Evolutionary conservation across 176 grass and related monocot species (phyloP).

Genomic region (Avena insularis): DNA sequence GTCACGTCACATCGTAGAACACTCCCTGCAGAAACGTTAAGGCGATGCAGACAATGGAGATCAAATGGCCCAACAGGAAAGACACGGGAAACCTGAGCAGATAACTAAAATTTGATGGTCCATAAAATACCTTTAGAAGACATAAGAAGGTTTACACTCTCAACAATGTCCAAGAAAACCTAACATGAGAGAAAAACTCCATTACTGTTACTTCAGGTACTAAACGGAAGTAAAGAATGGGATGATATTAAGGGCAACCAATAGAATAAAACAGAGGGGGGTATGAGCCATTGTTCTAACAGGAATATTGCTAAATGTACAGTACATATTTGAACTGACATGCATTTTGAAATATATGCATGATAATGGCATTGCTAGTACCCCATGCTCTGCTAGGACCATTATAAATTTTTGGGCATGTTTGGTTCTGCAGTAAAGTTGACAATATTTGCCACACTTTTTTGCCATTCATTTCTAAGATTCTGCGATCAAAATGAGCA

Average conservation of each 20-base stretch:
- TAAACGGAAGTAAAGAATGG: background rate
- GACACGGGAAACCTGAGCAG: background rate
- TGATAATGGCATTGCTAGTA: conserved; percentile 9
- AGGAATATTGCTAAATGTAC: conserved; percentile 13
- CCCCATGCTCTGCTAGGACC: background rate
- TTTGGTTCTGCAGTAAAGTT: no score
- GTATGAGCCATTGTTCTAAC: background rate
- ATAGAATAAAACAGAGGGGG: background rate
- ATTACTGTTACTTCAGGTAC: conserved; percentile 31
- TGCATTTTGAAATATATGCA: conserved; percentile 27
- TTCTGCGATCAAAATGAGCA: no score
- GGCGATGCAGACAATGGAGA: conserved; percentile 1
- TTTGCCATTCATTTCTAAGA: no score
- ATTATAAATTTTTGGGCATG: background rate
- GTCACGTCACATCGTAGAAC: conserved; percentile 98
- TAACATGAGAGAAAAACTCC: conserved; percentile 49
- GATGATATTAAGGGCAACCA: conserved; percentile 23
- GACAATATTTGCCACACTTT: no score
- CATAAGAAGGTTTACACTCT: conserved; percentile 99
- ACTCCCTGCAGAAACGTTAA: conserved; percentile 66
- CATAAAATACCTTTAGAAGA: conserved; percentile 90
- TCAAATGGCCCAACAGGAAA: conserved; percentile 38
- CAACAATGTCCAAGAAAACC: conserved; percentile 99
- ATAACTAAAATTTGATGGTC: background rate
- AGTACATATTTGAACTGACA: conserved; percentile 4